These are phyloP conservation scores for Boletus speciosus DNA, from an alignment of 768 basidiomycete species.

Conservation along the genomic window DNA sequence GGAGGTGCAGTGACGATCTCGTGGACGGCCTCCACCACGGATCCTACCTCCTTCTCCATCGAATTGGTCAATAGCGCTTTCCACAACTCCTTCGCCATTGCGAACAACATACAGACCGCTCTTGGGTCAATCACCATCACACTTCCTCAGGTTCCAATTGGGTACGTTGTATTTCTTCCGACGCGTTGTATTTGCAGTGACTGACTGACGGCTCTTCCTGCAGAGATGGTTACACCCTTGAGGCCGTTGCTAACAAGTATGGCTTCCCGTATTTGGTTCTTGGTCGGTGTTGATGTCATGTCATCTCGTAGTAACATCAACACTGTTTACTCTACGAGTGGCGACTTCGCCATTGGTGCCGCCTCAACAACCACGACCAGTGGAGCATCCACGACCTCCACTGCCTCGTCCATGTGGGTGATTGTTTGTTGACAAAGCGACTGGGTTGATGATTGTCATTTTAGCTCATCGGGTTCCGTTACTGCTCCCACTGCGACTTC, in stretches of 20 bases:
- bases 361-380: conserved; percentile 6
- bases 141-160: conserved; percentile 45
- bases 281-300: neutral
- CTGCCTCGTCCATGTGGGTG: conserved; percentile 10
- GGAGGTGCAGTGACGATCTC: conserved; percentile 38
- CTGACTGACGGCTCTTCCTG: neutral
- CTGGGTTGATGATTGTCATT: neutral
- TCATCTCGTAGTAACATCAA: conserved; percentile 37
- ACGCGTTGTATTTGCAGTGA: neutral
- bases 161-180: conserved; percentile 30
- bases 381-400: conserved; percentile 12
- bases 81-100: conserved; percentile 52
- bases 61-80: conserved; percentile 48
- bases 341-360: conserved; percentile 41
- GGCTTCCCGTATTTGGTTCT: neutral
- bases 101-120: conserved; percentile 47
- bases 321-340: conserved; percentile 39
- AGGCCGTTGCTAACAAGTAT: conserved; percentile 43
- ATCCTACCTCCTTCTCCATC: conserved; percentile 43
- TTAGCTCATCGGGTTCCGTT: neutral
- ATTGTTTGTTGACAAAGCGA: neutral
- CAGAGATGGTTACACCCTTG: conserved; percentile 48
- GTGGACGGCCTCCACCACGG: conserved; percentile 43
- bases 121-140: conserved; percentile 34
- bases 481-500: conserved; percentile 7